Base-by-base conservation (phyloP, 192 early-diverging fungal genomes). In the Umbelopsis isabellina region DNA sequence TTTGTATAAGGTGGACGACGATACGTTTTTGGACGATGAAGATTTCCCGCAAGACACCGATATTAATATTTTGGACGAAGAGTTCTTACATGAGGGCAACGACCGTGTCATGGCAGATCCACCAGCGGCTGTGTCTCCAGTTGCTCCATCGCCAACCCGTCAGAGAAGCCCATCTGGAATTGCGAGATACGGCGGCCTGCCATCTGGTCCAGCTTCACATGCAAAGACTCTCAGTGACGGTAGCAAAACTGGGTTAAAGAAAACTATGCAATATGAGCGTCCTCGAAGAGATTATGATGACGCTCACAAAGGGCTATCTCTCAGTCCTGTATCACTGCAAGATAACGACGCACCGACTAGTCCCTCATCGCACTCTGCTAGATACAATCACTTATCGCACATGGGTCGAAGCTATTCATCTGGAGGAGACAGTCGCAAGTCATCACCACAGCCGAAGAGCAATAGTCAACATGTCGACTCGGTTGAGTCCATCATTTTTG, bases 51-150 rank as follows among this genome's bases (percentile, higher is more conserved):
- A 73, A 49, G 73, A 79, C n/a, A 72, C 69, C 11, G 73, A 76
- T 41, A 67, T 72, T 13, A 68, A 79, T 11, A 66, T 81, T 1
- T 70, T 83, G 49, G 77, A 77, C 45, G 79, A 79, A 27, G 79
- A 83, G 21, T 76, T 83, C 46, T 71, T 79, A 20, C 66, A 58
- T 37, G 79, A 80, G 49, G 71, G 55, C 1, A 61, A 61, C 27
- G 55, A 61, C 12, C 55, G 55, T 33, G 18, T 61, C 8, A n/a
- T 61, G 30, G 55, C 55, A 16, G 55, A 61, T 33, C 55, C 55
- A 15, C 55, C 55, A 16, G 55, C 55, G 7, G 55, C 55, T 15
- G 21, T 61, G 18, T 30, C 55, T 35, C 27, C 55, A 35, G 27
- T 18, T 12, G 33, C 18, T 25, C 18, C 55, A 8, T 11, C 55